Evolutionary conservation across 306 rosid genomes (phyloP), one percentile per base, ranked within the genome.

Genomic region (Sesbania bispinosa): DNA sequence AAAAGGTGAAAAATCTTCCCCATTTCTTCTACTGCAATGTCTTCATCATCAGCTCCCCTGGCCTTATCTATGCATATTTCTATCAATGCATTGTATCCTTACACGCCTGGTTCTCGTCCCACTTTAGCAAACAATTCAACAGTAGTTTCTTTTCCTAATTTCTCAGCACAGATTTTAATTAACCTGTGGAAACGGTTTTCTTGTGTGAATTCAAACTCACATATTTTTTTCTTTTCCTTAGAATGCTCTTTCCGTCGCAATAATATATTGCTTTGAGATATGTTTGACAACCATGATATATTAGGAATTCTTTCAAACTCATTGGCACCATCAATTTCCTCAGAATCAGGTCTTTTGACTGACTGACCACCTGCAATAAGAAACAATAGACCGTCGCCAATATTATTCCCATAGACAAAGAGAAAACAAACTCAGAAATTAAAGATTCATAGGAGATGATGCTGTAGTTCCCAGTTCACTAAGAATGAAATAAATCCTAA

Each of bases 181-280:
- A 91, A 46, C 20, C 23, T 68, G 48, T 29, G 24, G 76, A 91
- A 75, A 50, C 89, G 82, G 6, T n/a, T 19, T 36, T 24, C 83
- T 73, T 87, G 97, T 29, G 67, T 0, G 20, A 55, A 66, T 41
- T 82, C 71, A 55, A 81, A 90, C 73, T 24, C 3, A 69, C 36
- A 79, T 54, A 80, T 86, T 18, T 77, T 75, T 78, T 86, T 94
- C 85, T 85, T 91, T 66, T 75, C 82, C 1, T 84, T 91, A 68
- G 81, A 59, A 38, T 76, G 65, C 36, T 71, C n/a, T n/a, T n/a
- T 87, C 33, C 88, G 76, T 19, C 32, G 84, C 16, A 59, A 10
- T 9, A 75, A 65, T 58, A n/a, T n/a, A 58, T 16, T 67, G 62
- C 55, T 54, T 18, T 57, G 73, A 36, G 84, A 54, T 14, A 62